phyloP scores from a whole-genome alignment of 768 basidiomycete species.

The Suillus hirtellus region DNA sequence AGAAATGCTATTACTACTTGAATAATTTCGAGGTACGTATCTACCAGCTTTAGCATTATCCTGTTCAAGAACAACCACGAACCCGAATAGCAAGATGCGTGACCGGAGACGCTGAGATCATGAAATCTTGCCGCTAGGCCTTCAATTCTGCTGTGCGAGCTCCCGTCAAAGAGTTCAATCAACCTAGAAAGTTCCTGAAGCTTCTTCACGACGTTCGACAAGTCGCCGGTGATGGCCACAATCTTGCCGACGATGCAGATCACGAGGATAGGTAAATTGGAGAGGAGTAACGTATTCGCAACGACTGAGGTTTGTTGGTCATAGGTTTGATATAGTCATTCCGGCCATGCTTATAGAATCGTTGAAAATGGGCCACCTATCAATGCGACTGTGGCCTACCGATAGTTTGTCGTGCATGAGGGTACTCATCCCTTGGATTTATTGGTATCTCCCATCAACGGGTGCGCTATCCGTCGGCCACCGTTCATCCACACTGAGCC shows the following conservation, averaged over 20 bases:
- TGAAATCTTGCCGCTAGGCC: background rate
- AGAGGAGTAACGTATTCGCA: background rate
- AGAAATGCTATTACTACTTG: slow-evolving; percentile 18
- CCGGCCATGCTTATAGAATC: slow-evolving; percentile 7
- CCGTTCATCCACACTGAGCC: slow-evolving; percentile 20
- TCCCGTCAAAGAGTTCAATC: slow-evolving; percentile 6
- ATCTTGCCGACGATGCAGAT: slow-evolving; percentile 2
- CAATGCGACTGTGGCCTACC: background rate
- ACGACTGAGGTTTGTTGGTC: background rate
- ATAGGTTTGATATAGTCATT: slow-evolving; percentile 3
- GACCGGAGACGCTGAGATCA: slow-evolving; percentile 4
- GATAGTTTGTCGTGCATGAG: slow-evolving; percentile 9
- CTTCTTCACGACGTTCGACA: background rate
- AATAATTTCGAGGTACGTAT: slow-evolving; percentile 23
- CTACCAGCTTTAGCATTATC: background rate
- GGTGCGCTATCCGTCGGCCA: slow-evolving; percentile 6
- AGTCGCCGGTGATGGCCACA: slow-evolving; percentile 9
- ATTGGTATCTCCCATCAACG: slow-evolving; percentile 12
- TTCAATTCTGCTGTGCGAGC: slow-evolving; percentile 9
- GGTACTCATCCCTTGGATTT: slow-evolving; percentile 12
- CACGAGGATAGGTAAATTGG: background rate
- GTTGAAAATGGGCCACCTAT: background rate
- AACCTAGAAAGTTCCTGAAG: background rate
- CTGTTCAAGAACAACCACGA: slow-evolving; percentile 16
- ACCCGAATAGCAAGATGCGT: background rate